A percentile compares a stretch with the other conserved stretches of the same genome.
Conservation (phyloP, 805 yeast genomes). For the Saturnispora quitensis region DNA sequence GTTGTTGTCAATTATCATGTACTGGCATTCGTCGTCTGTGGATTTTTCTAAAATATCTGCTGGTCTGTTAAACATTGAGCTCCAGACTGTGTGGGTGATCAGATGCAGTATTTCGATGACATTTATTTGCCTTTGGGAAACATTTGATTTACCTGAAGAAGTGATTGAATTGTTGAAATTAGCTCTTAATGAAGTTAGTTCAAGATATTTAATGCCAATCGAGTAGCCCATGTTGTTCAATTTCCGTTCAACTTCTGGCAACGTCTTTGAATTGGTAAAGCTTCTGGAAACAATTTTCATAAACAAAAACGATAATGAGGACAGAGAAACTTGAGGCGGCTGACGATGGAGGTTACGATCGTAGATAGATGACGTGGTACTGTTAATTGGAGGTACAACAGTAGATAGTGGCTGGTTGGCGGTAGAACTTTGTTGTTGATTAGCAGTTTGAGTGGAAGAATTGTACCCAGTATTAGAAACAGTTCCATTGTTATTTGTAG, state of each 20-base stretch:
- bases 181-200: constrained; percentile 58
- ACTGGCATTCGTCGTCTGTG: constrained; percentile 53
- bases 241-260: constrained; percentile 51
- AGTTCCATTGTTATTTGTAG: neutral
- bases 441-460: neutral
- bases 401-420: neutral
- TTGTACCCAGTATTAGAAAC: neutral
- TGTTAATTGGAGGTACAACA: neutral
- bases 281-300: constrained; percentile 62
- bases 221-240: constrained; percentile 70
- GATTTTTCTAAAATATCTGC: constrained; percentile 40
- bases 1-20: constrained; percentile 69
- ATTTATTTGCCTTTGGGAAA: constrained; percentile 53
- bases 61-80: constrained; percentile 60
- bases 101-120: constrained; percentile 71
- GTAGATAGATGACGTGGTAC: neutral
- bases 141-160: constrained; percentile 53
- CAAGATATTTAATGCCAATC: constrained; percentile 64
- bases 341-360: constrained; percentile 49
- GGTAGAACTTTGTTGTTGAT: neutral
- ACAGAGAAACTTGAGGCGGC: constrained; percentile 55
- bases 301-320: constrained; percentile 61
- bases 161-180: constrained; percentile 36
- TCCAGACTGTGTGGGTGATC: constrained; percentile 68
- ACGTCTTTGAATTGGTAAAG: constrained; percentile 52